phyloP scores from a whole-genome alignment of 805 yeast genomes.

The Kuraishia hungarica region DNA sequence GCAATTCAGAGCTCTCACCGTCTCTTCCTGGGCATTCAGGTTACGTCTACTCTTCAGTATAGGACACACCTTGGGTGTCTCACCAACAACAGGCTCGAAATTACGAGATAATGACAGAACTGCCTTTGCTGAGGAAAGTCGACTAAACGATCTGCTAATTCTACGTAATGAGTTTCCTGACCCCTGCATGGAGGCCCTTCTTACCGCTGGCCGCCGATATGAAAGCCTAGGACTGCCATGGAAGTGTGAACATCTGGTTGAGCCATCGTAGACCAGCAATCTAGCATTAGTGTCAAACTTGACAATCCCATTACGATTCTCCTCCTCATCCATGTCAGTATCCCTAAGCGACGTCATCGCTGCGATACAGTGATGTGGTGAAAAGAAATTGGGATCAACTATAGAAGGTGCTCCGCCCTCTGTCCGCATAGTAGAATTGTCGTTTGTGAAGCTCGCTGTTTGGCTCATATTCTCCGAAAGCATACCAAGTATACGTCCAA shows the following conservation, averaged over 20 bases:
- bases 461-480: not conserved
- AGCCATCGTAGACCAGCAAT: slow-evolving; percentile 13
- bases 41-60: slow-evolving; percentile 29
- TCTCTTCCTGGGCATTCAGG: slow-evolving; percentile 24
- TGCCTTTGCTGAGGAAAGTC: slow-evolving; percentile 9
- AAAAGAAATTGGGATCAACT: not conserved
- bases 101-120: not conserved
- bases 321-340: slow-evolving; percentile 1
- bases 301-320: slow-evolving; percentile 4
- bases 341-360: not conserved
- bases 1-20: slow-evolving; percentile 25
- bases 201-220: not conserved
- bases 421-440: not conserved
- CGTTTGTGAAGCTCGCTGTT: not conserved
- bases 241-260: slow-evolving; percentile 6
- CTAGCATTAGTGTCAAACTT: slow-evolving; percentile 15
- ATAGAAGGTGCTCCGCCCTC: not conserved
- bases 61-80: slow-evolving; percentile 8
- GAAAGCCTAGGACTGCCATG: not conserved
- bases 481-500: not conserved
- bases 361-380: not conserved
- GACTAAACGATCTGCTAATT: slow-evolving; percentile 12
- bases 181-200: not conserved
- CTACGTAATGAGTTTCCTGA: slow-evolving; percentile 8
- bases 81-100: slow-evolving; percentile 5